Evolutionary conservation across 2,329 filamentous ascomycete genomes (phyloP), one percentile per base, ranked within the genome.

Genomic region (Pseudovirgaria hyperparasitica): DNA sequence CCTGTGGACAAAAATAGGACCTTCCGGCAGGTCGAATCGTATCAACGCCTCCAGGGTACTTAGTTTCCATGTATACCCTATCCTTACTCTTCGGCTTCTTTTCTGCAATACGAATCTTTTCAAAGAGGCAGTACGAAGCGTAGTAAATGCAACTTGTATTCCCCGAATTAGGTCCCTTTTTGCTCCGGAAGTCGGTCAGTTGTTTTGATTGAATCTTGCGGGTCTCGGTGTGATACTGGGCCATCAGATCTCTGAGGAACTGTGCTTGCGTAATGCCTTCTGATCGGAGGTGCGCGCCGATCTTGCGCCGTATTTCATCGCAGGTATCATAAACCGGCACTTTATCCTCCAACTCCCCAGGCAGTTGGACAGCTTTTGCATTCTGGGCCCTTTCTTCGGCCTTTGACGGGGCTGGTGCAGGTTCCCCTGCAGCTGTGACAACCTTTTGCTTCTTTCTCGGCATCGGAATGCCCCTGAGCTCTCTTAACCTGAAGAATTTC

Each of bases 231-330:
- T 48, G 43, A 27, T 57, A 60, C 11, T 57, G 54, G 23, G 57
- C 60, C 17, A 53, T 52, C 14, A 71, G 51, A 23, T 62, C 55
- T 19, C 66, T 60, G 15, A 60, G 51, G 41, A 75, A 67, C 8
- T 50, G 53, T 1, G 68, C 63, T 40, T 69, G 60, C 0, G 62
- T 70, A 26, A 70, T 50, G 22, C 52, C 52, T 0, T 59, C 52
- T 24, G 60, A 52, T n/a, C 48, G 42, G 7, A 74, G 51, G 32
- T 66, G 50, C 1, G 58, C 57, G 15, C 55, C 55, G 39, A 74
- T 71, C 52, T 74, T 73, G 42, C 55, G 60, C 24, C 70, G 62
- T 9, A 74, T 43, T 26, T 67, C 65, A 36, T 73, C 63, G 46
- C 69, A 74, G 5, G 62, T 67, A 34, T 74, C 36, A 40, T 54